These are phyloP conservation scores for Leucocoprinus leucothites DNA, from an alignment of 768 basidiomycete species.

Conservation along the genomic window DNA sequence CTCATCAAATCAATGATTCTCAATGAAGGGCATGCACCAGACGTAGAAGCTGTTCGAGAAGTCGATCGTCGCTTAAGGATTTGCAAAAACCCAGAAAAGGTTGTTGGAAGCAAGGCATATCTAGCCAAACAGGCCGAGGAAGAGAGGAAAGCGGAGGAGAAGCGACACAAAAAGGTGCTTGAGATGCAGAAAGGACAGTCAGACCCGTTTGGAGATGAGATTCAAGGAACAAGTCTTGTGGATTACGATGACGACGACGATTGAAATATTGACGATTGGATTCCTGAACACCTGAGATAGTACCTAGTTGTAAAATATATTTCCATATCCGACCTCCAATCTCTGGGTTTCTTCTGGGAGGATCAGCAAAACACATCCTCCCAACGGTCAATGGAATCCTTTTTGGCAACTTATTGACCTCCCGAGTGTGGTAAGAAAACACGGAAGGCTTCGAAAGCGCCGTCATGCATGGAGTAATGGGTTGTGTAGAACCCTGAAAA, in stretches of 20 bases:
- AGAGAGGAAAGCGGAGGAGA: slow-evolving; percentile 66
- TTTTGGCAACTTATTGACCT: slow-evolving; percentile 38
- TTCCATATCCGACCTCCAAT: slow-evolving; percentile 17
- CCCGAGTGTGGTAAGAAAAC: slow-evolving; percentile 24
- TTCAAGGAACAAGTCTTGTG: slow-evolving; percentile 40
- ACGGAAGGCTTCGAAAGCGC: slow-evolving; percentile 44
- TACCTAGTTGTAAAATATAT: slow-evolving; percentile 15
- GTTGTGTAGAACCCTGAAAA: neutral
- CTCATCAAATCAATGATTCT: slow-evolving; percentile 56
- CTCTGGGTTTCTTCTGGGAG: slow-evolving; percentile 16
- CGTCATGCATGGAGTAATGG: slow-evolving; percentile 15
- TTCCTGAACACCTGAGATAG: slow-evolving; percentile 5
- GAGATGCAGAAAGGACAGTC: slow-evolving; percentile 42
- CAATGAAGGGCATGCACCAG: slow-evolving; percentile 56
- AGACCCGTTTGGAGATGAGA: slow-evolving; percentile 71
- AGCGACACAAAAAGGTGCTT: slow-evolving; percentile 60
- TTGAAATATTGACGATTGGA: slow-evolving; percentile 1
- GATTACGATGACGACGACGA: slow-evolving; percentile 64
- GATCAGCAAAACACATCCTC: slow-evolving; percentile 14
- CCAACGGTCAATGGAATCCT: slow-evolving; percentile 18
- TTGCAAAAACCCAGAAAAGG: slow-evolving; percentile 96
- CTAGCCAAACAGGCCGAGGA: slow-evolving; percentile 67
- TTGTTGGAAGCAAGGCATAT: slow-evolving; percentile 85
- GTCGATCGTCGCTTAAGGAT: slow-evolving; percentile 83
- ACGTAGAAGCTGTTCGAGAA: slow-evolving; percentile 81